Conservation (phyloP, 495 filamentous ascomycete species). For the Daldinia childiae region DNA sequence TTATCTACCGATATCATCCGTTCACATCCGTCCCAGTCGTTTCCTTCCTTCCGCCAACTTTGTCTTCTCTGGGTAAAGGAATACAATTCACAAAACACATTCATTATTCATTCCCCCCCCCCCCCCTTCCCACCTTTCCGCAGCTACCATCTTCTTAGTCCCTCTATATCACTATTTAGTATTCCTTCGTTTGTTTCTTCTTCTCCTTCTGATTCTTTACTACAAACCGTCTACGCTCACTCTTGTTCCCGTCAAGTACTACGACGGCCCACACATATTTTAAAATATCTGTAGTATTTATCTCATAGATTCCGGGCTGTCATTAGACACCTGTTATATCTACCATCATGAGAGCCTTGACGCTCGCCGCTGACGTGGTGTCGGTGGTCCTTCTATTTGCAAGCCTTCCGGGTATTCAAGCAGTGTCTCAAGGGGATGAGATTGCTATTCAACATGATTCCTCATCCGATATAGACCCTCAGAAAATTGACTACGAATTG, state of each 20-base stretch:
- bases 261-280: not conserved
- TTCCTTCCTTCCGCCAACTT: not conserved
- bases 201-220: not conserved
- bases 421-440: constrained; percentile 44
- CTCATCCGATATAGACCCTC: constrained; percentile 17
- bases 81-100: not conserved
- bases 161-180: not conserved
- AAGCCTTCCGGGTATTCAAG: constrained; percentile 40
- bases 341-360: constrained; percentile 51
- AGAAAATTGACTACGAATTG: constrained; percentile 39
- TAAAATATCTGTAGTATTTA: constrained; percentile 15
- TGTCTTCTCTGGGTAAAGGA: not conserved
- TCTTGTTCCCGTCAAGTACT: constrained; percentile 14
- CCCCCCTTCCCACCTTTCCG: no score
- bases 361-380: constrained; percentile 47
- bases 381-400: constrained; percentile 49
- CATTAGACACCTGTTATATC: not conserved
- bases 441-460: constrained; percentile 36
- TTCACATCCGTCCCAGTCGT: not conserved
- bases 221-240: constrained; percentile 10
- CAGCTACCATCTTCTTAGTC: not conserved
- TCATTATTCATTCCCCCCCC: not conserved
- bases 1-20: not conserved
- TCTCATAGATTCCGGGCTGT: constrained; percentile 10
- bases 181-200: not conserved